Base-by-base conservation (phyloP, 768 basidiomycete genomes). In the Stropharia rugosoannulata region DNA sequence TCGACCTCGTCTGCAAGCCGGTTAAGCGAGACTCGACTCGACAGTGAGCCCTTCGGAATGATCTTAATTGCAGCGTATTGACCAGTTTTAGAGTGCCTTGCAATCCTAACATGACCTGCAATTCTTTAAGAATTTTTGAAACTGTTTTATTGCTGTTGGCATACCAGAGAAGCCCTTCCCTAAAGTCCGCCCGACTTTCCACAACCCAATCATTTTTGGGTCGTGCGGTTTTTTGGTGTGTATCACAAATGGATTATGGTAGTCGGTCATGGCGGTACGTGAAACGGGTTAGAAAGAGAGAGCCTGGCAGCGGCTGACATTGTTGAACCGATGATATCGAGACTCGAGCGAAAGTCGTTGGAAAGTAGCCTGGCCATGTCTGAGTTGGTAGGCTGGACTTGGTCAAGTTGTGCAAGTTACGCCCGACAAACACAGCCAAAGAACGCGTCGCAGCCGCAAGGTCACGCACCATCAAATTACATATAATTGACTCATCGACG, bases 1-100 rank as follows among this genome's bases (percentile, higher is more conserved):
- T 93, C 91, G 11, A 87, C 80, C 58, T 89, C 84, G 54, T 88
- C 87, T 12, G 80, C 85, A 11, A 88, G 81, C 47, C 84, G 83
- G 47, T 82, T 79, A 57, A 92, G 76, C 19, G 88, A 89, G 59
- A 83, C 78, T 38, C 82, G 80, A 46, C 90, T 89, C 51, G 78
- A 79, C 54, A 90, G 72, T 55, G 87, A 72, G 51, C 79, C 74
- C 71, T 95, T 95, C 42, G 89, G 86, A 29, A 98, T 89, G 61
- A 96, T 97, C 76, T 98, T 98, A 70, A 97, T 84, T 8, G 95
- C 95, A 37, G 95, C 93, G 64, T 89, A 87, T 72, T 93, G 86
- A 27, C 90, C 92, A 0, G 92, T 92, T 68, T 83, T 89, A n/a
- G 85, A 80, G 70, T 95, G 90, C 59, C 93, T 81, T 38, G 93